Conservation (phyloP, 176 grass and related monocot genomes). For the Musa itinerans region DNA sequence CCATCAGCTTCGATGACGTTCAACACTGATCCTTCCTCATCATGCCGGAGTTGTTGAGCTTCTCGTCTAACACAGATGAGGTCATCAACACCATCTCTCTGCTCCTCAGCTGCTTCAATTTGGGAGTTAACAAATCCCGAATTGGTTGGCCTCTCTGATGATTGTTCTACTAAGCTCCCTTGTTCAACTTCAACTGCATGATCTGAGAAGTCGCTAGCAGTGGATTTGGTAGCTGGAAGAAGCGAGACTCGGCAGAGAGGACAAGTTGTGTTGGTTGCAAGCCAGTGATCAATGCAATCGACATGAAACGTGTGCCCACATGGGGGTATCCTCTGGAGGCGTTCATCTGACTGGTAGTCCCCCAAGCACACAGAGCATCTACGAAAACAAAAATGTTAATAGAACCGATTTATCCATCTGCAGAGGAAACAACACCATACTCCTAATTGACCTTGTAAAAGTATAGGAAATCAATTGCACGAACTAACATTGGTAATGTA, state of each 20-base stretch:
- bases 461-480: no score
- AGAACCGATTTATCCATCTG: conserved; percentile 18
- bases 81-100: background rate
- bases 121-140: background rate
- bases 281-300: conserved; percentile 84
- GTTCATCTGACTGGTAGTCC: conserved; percentile 77
- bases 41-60: background rate
- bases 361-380: conserved; percentile 92
- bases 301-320: conserved; percentile 96
- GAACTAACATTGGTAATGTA: no score
- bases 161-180: background rate
- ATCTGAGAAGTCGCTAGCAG: background rate
- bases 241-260: conserved; percentile 85
- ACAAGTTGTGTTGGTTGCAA: conserved; percentile 75
- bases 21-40: background rate
- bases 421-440: background rate
- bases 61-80: background rate
- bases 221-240: conserved; percentile 40
- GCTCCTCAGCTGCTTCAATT: background rate
- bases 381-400: conserved; percentile 5
- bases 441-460: background rate
- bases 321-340: conserved; percentile 76
- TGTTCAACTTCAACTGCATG: background rate
- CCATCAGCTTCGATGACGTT: background rate
- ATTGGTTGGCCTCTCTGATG: background rate